phyloP scores from a whole-genome alignment of 176 grass and related monocot species.

The sorghum (Sorghum bicolor) region DNA sequence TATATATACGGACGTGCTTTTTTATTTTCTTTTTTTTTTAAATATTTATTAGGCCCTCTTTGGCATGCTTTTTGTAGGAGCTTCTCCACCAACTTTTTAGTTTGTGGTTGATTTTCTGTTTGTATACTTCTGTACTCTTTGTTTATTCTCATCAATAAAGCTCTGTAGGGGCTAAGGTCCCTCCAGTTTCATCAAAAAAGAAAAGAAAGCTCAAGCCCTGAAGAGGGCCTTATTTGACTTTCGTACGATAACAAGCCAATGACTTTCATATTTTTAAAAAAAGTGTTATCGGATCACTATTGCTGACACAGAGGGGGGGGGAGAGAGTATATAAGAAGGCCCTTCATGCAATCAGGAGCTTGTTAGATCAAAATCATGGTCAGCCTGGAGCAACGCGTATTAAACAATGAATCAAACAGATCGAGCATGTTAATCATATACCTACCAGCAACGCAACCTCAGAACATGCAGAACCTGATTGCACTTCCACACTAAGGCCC shows the following conservation, averaged over 20 bases:
- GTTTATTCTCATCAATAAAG: no score
- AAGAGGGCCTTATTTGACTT: no score
- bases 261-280: background rate
- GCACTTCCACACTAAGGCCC: background rate
- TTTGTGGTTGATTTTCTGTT: no score
- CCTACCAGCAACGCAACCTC: background rate
- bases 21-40: no score
- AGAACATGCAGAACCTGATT: slow-evolving; percentile 1
- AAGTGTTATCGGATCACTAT: background rate
- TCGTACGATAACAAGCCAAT: background rate
- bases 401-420: background rate
- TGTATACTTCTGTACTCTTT: no score
- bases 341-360: background rate
- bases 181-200: no score
- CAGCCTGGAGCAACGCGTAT: background rate
- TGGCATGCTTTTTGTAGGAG: no score
- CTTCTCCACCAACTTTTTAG: no score
- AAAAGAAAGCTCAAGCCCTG: no score
- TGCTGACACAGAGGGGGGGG: background rate
- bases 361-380: background rate
- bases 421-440: background rate
- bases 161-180: no score
- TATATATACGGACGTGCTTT: no score
- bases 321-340: background rate
- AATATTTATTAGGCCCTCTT: no score